Conservation (phyloP, 75 land plant species). For the Adiantum capillusveneris region DNA sequence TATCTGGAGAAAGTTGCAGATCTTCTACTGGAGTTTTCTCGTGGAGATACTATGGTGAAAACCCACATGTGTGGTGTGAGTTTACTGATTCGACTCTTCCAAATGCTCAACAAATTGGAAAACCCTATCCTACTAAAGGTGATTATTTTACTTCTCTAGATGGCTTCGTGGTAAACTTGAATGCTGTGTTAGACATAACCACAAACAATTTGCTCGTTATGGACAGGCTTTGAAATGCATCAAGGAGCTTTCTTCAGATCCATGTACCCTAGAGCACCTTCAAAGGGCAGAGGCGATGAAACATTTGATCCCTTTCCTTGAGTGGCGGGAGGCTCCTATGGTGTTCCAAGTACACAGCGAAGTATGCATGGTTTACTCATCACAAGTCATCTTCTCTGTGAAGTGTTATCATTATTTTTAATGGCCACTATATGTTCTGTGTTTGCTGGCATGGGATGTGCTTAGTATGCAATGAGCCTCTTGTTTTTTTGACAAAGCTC, state of each 20-base stretch:
- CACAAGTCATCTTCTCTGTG: too few relatives aligned
- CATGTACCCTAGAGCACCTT: slow-evolving; percentile 78
- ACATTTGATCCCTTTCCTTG: slow-evolving; percentile 89
- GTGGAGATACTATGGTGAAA: slow-evolving; percentile 79
- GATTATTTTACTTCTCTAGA: background rate
- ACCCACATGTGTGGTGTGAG: slow-evolving; percentile 82
- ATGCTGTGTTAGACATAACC: background rate
- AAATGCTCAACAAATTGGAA: slow-evolving; percentile 91
- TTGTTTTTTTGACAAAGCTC: too few relatives aligned
- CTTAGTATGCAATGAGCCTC: too few relatives aligned
- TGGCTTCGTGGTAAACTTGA: background rate
- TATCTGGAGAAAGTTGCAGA: slow-evolving; percentile 93
- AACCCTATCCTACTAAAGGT: slow-evolving; percentile 95
- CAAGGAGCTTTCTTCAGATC: slow-evolving; percentile 86
- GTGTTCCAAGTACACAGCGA: slow-evolving; percentile 80
- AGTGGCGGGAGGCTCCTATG: slow-evolving; percentile 69
- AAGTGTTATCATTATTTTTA: too few relatives aligned
- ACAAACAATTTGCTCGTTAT: background rate
- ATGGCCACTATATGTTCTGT: too few relatives aligned
- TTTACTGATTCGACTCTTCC: slow-evolving; percentile 80
- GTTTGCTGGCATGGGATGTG: too few relatives aligned
- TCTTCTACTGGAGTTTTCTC: slow-evolving; percentile 84
- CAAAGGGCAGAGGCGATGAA: slow-evolving; percentile 99
- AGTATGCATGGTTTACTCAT: slow-evolving; percentile 23
- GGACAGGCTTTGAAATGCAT: slow-evolving; percentile 84